A percentile compares a stretch with the other conserved stretches of the same genome.
Evolutionary conservation across 768 basidiomycete genomes (phyloP).

Genomic region (Rhodocollybia butyracea): DNA sequence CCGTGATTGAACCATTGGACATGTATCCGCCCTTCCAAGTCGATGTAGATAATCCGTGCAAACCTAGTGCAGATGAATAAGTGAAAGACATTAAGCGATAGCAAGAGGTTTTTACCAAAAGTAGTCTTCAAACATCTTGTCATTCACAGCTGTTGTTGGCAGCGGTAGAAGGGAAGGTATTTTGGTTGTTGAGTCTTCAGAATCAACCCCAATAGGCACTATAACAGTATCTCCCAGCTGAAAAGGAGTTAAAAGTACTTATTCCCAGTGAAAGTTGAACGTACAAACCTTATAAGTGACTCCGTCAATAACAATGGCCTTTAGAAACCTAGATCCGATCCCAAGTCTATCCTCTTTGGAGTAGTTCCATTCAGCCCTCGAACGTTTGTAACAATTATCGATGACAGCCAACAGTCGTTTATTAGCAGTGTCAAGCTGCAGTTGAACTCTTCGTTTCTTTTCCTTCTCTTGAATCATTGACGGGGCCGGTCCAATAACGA

Average conservation of each 20-base stretch:
- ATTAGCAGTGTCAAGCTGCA: constrained; percentile 8
- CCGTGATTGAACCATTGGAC: no score
- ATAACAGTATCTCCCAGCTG: constrained; percentile 67
- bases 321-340: constrained; percentile 31
- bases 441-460: constrained; percentile 19
- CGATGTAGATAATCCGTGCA: constrained; percentile 56
- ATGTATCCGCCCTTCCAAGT: no score
- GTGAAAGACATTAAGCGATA: not conserved
- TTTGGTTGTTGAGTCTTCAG: constrained; percentile 20
- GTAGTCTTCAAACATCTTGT: constrained; percentile 47
- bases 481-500: constrained; percentile 49
- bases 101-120: constrained; percentile 45
- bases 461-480: constrained; percentile 22
- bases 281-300: constrained; percentile 39
- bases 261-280: not conserved
- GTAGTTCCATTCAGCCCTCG: constrained; percentile 23
- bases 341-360: constrained; percentile 31
- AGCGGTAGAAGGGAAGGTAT: constrained; percentile 28
- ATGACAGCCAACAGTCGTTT: not conserved
- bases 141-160: constrained; percentile 29
- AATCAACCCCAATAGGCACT: constrained; percentile 33
- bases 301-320: constrained; percentile 39
- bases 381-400: not conserved
- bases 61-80: constrained; percentile 53
- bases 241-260: not conserved